These are phyloP conservation scores for Boletus speciosus DNA, from an alignment of 768 basidiomycete species.

Conservation along the genomic window DNA sequence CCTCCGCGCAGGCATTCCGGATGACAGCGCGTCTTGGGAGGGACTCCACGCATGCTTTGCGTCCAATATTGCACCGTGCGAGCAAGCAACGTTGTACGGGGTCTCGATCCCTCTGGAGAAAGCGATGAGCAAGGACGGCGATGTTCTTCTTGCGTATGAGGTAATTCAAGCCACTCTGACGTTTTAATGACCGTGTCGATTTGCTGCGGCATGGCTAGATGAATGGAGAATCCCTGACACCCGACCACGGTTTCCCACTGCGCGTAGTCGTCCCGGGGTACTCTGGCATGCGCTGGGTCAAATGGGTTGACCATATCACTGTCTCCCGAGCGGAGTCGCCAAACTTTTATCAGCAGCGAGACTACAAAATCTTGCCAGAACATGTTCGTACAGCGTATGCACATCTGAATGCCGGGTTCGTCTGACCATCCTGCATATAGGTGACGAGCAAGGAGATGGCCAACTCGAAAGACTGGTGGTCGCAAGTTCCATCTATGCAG, in stretches of 20 bases:
- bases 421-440: constrained; percentile 7
- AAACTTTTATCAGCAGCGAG: constrained; percentile 69
- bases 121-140: constrained; percentile 43
- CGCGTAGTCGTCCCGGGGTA: constrained; percentile 68
- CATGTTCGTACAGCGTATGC: constrained; percentile 33
- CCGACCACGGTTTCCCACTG: constrained; percentile 64
- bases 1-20: constrained; percentile 38
- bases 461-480: constrained; percentile 39
- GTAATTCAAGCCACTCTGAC: constrained; percentile 25
- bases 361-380: constrained; percentile 64
- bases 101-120: constrained; percentile 56
- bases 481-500: constrained; percentile 56
- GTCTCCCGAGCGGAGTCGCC: constrained; percentile 53
- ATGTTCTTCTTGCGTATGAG: constrained; percentile 62
- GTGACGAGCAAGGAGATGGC: constrained; percentile 27
- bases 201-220: constrained; percentile 36
- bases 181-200: not conserved
- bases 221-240: constrained; percentile 56
- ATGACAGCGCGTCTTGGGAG: constrained; percentile 14
- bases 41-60: constrained; percentile 56
- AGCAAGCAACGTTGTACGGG: constrained; percentile 62
- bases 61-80: constrained; percentile 56
- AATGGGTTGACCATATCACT: constrained; percentile 66
- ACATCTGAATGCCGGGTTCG: not conserved
- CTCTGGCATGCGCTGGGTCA: constrained; percentile 70